These are phyloP conservation scores for Dionaea muscipula DNA, from an alignment of 179 eudicot genomes.

Conservation along the genomic window DNA sequence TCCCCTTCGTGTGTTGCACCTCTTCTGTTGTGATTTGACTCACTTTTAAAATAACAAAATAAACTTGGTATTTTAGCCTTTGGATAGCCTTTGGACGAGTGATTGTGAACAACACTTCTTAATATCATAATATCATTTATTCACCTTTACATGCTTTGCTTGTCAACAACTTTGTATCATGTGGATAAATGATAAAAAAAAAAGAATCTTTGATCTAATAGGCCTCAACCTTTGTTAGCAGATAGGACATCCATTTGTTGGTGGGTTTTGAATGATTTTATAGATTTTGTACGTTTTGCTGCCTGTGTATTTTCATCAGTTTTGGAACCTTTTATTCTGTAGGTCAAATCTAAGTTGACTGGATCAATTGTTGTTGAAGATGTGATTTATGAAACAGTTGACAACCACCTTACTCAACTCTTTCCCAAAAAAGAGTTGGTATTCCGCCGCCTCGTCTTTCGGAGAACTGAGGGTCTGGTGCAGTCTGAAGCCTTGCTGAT, in stretches of 20 bases:
- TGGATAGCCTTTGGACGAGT: too few species aligned
- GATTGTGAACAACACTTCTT: too few species aligned
- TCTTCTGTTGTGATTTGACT: too few species aligned
- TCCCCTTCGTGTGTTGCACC: too few species aligned
- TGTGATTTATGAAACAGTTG: constrained; percentile 63
- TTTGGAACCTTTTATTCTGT: constrained; percentile 2
- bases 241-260: background rate
- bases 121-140: too few species aligned
- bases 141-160: too few species aligned
- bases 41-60: too few species aligned
- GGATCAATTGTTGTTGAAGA: constrained; percentile 79
- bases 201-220: too few species aligned
- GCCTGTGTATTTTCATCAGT: too few species aligned
- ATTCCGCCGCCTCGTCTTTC: constrained; percentile 76
- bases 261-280: background rate
- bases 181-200: too few species aligned
- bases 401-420: constrained; percentile 30
- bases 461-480: constrained; percentile 67
- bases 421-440: constrained; percentile 38
- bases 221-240: background rate
- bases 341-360: constrained; percentile 69
- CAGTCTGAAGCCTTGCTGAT: constrained; percentile 84
- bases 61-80: too few species aligned
- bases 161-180: too few species aligned
- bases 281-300: background rate